Evolutionary conservation across 148 eudicot species (phyloP).

Genomic region (Tetragonia tetragonoides): DNA sequence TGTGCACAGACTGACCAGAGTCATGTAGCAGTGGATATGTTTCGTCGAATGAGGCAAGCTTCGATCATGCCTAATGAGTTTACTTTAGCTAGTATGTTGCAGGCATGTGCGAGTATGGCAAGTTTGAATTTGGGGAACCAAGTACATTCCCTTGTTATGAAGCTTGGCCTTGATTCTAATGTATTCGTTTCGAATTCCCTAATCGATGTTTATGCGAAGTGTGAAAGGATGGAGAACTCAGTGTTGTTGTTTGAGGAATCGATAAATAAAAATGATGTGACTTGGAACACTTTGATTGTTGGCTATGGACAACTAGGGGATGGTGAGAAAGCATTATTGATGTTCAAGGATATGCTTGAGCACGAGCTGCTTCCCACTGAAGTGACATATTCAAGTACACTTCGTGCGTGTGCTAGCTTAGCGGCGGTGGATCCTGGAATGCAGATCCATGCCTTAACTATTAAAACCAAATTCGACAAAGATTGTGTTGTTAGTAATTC

Average conservation of each 20-base stretch:
- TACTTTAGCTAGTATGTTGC: constrained; percentile 75
- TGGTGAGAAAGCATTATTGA: constrained; percentile 52
- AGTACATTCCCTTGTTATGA: constrained; percentile 51
- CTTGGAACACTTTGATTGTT: constrained; percentile 89
- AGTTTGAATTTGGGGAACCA: constrained; percentile 56
- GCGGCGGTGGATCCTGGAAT: constrained; percentile 65
- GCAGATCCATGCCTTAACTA: constrained; percentile 66
- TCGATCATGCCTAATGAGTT: constrained; percentile 65
- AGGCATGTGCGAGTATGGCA: constrained; percentile 57
- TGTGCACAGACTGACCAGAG: constrained; percentile 65
- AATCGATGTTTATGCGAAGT: constrained; percentile 83
- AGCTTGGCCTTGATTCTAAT: constrained; percentile 60
- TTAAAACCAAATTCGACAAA: constrained; percentile 58
- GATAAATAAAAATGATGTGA: constrained; percentile 54
- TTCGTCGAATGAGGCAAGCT: constrained; percentile 62
- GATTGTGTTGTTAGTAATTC: constrained; percentile 66
- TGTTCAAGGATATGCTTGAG: constrained; percentile 65
- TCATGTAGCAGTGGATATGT: constrained; percentile 56
- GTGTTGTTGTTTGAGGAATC: constrained; percentile 52
- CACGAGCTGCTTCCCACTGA: constrained; percentile 50
- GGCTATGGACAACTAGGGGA: constrained; percentile 67
- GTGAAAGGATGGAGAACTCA: constrained; percentile 65
- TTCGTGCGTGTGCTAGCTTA: constrained; percentile 72
- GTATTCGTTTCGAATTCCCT: constrained; percentile 73
- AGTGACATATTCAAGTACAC: constrained; percentile 79